Percentiles rank a stretch among this genome's conserved stretches.
These are phyloP conservation scores for Allomyces javanicus DNA, from an alignment of 192 early-diverging fungal species.

Conservation along the genomic window DNA sequence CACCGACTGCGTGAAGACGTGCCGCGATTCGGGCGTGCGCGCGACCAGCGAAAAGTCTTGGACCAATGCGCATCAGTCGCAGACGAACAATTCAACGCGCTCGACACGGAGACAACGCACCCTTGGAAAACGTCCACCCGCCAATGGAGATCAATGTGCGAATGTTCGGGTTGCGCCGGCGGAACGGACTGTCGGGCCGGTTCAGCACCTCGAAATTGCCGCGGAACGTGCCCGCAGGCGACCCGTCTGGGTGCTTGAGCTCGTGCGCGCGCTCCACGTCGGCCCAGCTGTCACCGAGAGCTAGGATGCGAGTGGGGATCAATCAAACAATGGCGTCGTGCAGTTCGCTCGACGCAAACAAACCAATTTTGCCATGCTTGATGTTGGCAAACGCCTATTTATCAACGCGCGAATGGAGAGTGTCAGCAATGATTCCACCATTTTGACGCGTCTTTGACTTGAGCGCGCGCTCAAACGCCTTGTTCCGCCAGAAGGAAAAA, in stretches of 20 bases:
- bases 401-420: too few relatives aligned
- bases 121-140: slow-evolving; percentile 31
- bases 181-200: slow-evolving; percentile 20
- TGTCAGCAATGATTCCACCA: too few relatives aligned
- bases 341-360: too few relatives aligned
- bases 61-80: neutral
- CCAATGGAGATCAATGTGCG: slow-evolving; percentile 54
- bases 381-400: neutral
- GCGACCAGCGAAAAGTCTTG: neutral
- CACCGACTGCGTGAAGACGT: neutral
- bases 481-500: too few relatives aligned
- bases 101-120: too few relatives aligned
- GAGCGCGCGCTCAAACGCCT: too few relatives aligned
- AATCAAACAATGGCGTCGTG: too few relatives aligned
- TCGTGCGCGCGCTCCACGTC: neutral
- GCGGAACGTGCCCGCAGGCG: neutral
- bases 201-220: slow-evolving; percentile 45
- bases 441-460: too few relatives aligned
- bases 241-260: neutral
- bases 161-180: slow-evolving; percentile 37
- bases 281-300: neutral
- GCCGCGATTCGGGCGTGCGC: neutral
- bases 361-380: neutral
- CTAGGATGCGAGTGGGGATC: too few relatives aligned
- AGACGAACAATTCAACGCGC: too few relatives aligned